These are phyloP conservation scores for Leccinum longicurvipes DNA, from an alignment of 768 basidiomycete genomes.

Conservation along the genomic window DNA sequence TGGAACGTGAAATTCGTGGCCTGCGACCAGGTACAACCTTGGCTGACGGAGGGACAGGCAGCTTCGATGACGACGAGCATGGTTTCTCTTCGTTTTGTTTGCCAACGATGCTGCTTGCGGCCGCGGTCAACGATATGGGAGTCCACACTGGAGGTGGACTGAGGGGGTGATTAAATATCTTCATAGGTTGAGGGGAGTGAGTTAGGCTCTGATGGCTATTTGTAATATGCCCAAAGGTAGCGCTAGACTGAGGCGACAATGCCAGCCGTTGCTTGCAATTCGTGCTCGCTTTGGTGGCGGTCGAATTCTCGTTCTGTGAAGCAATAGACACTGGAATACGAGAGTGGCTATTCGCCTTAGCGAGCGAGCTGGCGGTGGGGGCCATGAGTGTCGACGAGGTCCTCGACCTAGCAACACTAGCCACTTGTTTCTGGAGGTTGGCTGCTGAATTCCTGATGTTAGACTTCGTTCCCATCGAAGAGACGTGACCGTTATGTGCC, in stretches of 20 bases:
- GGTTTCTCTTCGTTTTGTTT: conserved; percentile 1
- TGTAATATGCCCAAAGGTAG: conserved; percentile 32
- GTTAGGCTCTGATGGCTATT: conserved; percentile 29
- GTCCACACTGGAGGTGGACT: conserved; percentile 26
- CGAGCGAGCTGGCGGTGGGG: conserved; percentile 75
- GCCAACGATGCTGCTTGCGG: conserved; percentile 27
- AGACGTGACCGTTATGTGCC: conserved; percentile 15
- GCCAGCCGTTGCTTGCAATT: conserved; percentile 15
- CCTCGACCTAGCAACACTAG: conserved; percentile 22
- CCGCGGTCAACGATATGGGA: conserved; percentile 29
- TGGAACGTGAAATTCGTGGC: conserved; percentile 78
- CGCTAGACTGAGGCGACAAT: conserved; percentile 12
- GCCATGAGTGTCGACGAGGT: conserved; percentile 56
- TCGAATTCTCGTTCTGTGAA: conserved; percentile 14
- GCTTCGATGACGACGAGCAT: conserved; percentile 4
- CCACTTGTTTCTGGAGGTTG: conserved; percentile 7
- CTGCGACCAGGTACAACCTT: conserved; percentile 46
- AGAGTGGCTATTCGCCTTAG: conserved; percentile 41
- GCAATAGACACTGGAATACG: conserved; percentile 23
- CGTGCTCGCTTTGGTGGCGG: conserved; percentile 3
- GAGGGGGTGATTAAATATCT: conserved; percentile 57
- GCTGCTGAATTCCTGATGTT: conserved; percentile 8
- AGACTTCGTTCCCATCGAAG: conserved; percentile 31
- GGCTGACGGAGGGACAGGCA: conserved; percentile 24
- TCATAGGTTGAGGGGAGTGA: conserved; percentile 16